A percentile compares a stretch with the other conserved stretches of the same genome.
Conservation (phyloP, 2,329 filamentous ascomycete genomes). For the Apiospora hydei region DNA sequence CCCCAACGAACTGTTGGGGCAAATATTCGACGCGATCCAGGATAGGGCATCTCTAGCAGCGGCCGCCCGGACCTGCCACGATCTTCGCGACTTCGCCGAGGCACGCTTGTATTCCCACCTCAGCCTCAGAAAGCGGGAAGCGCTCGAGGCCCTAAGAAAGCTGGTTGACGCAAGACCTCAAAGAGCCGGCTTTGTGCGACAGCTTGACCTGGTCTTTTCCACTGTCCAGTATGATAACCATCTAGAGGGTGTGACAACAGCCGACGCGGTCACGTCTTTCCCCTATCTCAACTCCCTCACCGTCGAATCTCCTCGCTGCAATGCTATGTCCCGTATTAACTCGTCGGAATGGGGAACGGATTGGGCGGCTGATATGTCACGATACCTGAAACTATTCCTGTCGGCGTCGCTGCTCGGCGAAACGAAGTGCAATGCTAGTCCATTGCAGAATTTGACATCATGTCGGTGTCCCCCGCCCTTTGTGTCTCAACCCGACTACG, state of each 20-base stretch:
- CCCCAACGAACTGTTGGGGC: not conserved
- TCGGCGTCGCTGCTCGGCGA: not conserved
- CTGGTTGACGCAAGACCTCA: not conserved
- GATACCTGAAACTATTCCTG: not conserved
- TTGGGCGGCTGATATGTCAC: not conserved
- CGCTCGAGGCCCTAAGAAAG: not conserved
- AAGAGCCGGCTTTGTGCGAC: not conserved
- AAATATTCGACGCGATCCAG: not conserved
- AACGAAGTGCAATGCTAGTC: not conserved
- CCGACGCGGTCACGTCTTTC: not conserved
- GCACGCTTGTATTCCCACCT: not conserved
- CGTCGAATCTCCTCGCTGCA: not conserved
- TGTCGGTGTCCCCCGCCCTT: not conserved
- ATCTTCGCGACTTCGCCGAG: not conserved
- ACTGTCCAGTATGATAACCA: not conserved
- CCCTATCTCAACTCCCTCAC: not conserved
- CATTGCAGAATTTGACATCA: not conserved
- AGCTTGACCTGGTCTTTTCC: not conserved
- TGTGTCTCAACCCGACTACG: not conserved
- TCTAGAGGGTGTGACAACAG: not conserved
- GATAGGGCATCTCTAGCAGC: not conserved
- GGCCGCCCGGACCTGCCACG: constrained; percentile 6
- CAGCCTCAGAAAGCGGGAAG: not conserved
- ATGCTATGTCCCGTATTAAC: not conserved
- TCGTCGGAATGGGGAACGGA: too few relatives aligned